Percentiles rank a stretch among this genome's conserved stretches.
These are phyloP conservation scores for Sporothrix curviconia DNA, from an alignment of 2,329 filamentous ascomycete species.

Conservation along the genomic window DNA sequence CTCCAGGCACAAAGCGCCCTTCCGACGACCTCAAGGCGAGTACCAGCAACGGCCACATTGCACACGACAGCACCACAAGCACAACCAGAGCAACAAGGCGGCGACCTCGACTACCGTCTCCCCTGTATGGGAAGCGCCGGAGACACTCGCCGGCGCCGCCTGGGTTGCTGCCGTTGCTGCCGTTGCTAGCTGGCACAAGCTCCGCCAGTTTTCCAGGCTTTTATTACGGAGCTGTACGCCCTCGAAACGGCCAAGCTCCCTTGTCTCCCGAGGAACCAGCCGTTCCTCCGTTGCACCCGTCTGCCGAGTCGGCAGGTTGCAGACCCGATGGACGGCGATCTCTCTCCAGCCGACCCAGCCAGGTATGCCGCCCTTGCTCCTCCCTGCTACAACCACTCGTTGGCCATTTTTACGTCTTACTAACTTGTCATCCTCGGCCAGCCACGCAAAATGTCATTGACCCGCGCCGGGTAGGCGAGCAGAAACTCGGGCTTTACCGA, in stretches of 20 bases:
- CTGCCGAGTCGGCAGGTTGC: slow-evolving; percentile 1
- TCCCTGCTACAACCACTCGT: too few relatives aligned
- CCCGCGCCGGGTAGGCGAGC: slow-evolving; percentile 69
- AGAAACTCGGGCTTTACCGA: slow-evolving; percentile 78
- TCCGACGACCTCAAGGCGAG: neutral
- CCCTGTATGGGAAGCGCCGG: slow-evolving; percentile 8
- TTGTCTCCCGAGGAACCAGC: neutral
- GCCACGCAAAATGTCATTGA: slow-evolving; percentile 77
- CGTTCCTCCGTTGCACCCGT: neutral
- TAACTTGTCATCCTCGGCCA: slow-evolving; percentile 2
- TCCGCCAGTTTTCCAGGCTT: too few relatives aligned
- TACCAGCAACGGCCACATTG: neutral
- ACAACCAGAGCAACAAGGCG: neutral
- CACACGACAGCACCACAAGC: neutral
- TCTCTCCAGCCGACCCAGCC: slow-evolving; percentile 21
- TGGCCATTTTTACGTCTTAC: too few relatives aligned
- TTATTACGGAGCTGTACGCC: too few relatives aligned
- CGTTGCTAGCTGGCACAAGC: neutral
- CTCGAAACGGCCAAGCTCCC: too few relatives aligned
- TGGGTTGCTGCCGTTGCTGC: neutral
- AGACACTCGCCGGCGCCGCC: slow-evolving; percentile 5
- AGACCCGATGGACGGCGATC: slow-evolving; percentile 18
- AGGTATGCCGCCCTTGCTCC: slow-evolving; percentile 7
- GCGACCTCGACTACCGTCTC: neutral
- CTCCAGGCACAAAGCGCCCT: neutral